Evolutionary conservation across 2,329 filamentous ascomycete genomes (phyloP), one percentile per base, ranked within the genome.

Genomic region (Metarhizium brunneum): DNA sequence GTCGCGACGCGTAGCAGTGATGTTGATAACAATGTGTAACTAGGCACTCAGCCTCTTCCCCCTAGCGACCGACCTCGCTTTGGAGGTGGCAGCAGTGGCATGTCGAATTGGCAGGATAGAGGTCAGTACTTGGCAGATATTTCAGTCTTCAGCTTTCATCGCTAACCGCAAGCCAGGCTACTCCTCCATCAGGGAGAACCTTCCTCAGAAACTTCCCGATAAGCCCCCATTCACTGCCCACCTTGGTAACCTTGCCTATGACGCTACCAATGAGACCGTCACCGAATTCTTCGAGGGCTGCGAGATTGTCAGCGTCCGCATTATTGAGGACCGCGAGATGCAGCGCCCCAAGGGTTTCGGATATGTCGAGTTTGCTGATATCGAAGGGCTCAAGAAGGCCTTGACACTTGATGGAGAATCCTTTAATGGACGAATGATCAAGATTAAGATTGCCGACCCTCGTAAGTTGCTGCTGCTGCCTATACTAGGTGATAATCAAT

Each of bases 301-400:
- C 71, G 82, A 90, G 61, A 86, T 96, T 64, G 88, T 88, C 62
- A 96, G 85, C 69, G 90, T 99, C 62, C 89, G 94, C 66, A 91
- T 99, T 65, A 95, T 99, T 61, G 92, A 96, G 76, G 95, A 99
- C 74, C 94, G 92, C 69, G 81, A 96, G 71, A 88, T 94, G 69
- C 85, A 87, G 72, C 91, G 92, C 68, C 94, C 94, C 62, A 99
- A 99, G 79, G 94, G 94, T 51, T 99, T 99, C 66, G 94, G 92
- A 59, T 99, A 99, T 71, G 92, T 95, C 62, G 94, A 99, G 72
- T 99, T 99, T 67, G 84, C 80, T 62, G 86, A 84, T 53, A 76
- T 94, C 48, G 92, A 97, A 52, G 92, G 92, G 57, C 78, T 99
- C 66, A 95, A 95, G 78, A 87, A 91, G 74, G 94, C 94, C 56